Evolutionary conservation across 2,329 filamentous ascomycete genomes (phyloP).

Genomic region (Plenodomus lindquistii): DNA sequence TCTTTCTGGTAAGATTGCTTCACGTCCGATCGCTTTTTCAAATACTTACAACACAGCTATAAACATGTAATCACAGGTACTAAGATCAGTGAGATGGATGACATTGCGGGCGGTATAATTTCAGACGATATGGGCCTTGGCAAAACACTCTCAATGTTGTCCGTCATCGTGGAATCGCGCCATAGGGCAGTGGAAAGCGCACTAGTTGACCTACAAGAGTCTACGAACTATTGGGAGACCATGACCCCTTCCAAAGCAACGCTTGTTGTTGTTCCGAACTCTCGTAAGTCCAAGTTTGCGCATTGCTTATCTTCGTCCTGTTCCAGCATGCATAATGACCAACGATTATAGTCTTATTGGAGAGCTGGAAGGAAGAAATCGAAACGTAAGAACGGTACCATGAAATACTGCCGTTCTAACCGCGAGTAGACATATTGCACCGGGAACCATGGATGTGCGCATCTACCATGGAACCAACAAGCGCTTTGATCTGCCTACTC

Average conservation of each 20-base stretch:
- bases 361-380: slow-evolving; percentile 24
- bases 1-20: slow-evolving; percentile 1
- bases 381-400: slow-evolving; percentile 2
- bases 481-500: slow-evolving; percentile 3
- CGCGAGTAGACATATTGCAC: slow-evolving; percentile 6
- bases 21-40: not conserved
- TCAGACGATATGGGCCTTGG: slow-evolving; percentile 32
- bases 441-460: slow-evolving; percentile 6
- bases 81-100: slow-evolving; percentile 20
- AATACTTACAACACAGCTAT: slow-evolving; percentile 4
- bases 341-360: slow-evolving; percentile 12
- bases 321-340: not conserved
- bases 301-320: not conserved
- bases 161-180: slow-evolving; percentile 15
- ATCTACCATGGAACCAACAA: slow-evolving; percentile 6
- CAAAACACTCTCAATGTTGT: slow-evolving; percentile 19
- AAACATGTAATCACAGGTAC: slow-evolving; percentile 72
- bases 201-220: not conserved
- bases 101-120: slow-evolving; percentile 20
- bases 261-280: slow-evolving; percentile 19
- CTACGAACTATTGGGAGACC: not conserved
- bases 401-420: not conserved
- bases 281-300: slow-evolving; percentile 5
- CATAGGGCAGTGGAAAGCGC: slow-evolving; percentile 8
- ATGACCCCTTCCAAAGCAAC: slow-evolving; percentile 12